A percentile compares a stretch with the other conserved stretches of the same genome.
Conservation (phyloP, 2,329 filamentous ascomycete species). For the Thielaviopsis cerberus region DNA sequence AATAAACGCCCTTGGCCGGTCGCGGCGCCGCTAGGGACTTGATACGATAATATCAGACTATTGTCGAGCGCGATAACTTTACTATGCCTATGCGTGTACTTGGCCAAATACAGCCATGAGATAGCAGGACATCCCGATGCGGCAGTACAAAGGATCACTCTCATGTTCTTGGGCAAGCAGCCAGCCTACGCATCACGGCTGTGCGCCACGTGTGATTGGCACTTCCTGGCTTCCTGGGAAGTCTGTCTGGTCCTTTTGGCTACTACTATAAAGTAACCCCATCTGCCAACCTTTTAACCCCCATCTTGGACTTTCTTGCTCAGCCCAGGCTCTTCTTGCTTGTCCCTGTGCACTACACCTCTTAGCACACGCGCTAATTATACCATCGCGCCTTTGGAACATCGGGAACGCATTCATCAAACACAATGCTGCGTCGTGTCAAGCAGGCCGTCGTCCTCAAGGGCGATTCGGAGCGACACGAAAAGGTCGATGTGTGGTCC, state of each 20-base stretch:
- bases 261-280: not conserved
- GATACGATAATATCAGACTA: too few relatives aligned
- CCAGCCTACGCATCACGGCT: not conserved
- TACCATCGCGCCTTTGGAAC: too few relatives aligned
- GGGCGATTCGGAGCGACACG: conserved; percentile 23
- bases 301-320: not conserved
- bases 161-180: not conserved
- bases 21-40: too few relatives aligned
- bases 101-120: too few relatives aligned
- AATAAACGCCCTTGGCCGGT: too few relatives aligned
- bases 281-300: not conserved
- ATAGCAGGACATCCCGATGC: not conserved
- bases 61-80: too few relatives aligned
- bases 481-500: conserved; percentile 30
- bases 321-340: not conserved
- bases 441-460: conserved; percentile 20
- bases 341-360: not conserved
- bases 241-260: not conserved
- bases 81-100: too few relatives aligned
- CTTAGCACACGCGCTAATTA: too few relatives aligned
- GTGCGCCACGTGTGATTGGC: not conserved
- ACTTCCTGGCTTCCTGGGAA: not conserved
- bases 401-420: too few relatives aligned
- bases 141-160: not conserved
- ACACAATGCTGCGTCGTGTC: conserved; percentile 13